Conservation (phyloP, 2,329 filamentous ascomycete genomes). For the Lecanicillium sp. region DNA sequence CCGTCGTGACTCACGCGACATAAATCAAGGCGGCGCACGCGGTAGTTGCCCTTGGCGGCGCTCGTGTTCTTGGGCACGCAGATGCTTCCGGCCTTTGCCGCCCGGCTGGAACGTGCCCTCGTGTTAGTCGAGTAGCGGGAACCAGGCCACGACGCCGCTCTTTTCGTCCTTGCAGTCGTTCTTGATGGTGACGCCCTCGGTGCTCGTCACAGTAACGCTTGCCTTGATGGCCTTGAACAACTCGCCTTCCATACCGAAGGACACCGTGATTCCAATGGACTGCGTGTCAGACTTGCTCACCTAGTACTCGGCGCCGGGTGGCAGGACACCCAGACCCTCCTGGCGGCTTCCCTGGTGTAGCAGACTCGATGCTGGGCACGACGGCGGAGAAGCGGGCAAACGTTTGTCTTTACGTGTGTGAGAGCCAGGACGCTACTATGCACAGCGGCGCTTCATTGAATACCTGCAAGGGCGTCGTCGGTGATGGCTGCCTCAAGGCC, state of each 20-base stretch:
- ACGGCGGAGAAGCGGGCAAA: no score
- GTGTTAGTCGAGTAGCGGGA: not conserved
- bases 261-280: not conserved
- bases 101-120: not conserved
- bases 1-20: no score
- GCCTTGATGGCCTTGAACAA: not conserved
- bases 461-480: no score
- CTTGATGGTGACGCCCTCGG: not conserved
- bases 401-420: no score
- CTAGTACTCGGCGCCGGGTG: no score
- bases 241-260: not conserved
- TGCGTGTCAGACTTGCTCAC: no score
- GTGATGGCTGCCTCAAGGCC: no score
- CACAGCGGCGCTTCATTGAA: no score
- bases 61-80: not conserved
- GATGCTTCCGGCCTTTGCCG: not conserved
- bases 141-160: not conserved
- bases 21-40: not conserved
- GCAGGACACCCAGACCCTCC: no score
- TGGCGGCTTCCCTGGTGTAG: no score
- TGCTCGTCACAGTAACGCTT: not conserved
- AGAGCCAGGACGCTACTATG: no score
- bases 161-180: not conserved
- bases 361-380: no score
- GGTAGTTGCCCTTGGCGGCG: not conserved